phyloP scores from a whole-genome alignment of 306 rosid genomes.

The Spatholobus suberectus region DNA sequence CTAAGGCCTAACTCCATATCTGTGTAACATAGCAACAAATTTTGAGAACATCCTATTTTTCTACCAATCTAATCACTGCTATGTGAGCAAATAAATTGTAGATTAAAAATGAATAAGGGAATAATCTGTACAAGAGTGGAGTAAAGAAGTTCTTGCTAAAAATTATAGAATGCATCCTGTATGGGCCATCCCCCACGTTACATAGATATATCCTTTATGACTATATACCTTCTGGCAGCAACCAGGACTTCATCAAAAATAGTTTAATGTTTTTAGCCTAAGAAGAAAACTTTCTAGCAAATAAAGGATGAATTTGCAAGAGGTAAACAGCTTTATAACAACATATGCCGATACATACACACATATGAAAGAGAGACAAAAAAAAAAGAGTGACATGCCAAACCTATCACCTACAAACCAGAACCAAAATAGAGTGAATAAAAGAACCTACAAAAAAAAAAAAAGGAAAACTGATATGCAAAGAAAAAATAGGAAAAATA shows the following conservation, averaged over 20 bases:
- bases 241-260: slow-evolving; percentile 90
- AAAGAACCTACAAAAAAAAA: too few relatives aligned
- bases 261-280: slow-evolving; percentile 87
- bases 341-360: neutral
- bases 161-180: slow-evolving; percentile 93
- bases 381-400: too few relatives aligned
- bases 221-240: slow-evolving; percentile 85
- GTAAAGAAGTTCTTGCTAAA: slow-evolving; percentile 14
- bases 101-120: neutral
- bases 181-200: slow-evolving; percentile 98
- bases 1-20: neutral
- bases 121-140: neutral
- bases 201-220: slow-evolving; percentile 92
- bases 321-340: slow-evolving; percentile 24
- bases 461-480: too few relatives aligned
- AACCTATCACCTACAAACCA: too few relatives aligned
- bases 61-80: too few relatives aligned
- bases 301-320: slow-evolving; percentile 59
- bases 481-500: too few relatives aligned
- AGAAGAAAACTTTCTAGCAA: slow-evolving; percentile 74
- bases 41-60: neutral
- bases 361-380: too few relatives aligned
- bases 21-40: neutral
- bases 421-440: too few relatives aligned
- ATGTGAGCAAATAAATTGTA: slow-evolving; percentile 15